A percentile compares a stretch with the other conserved stretches of the same genome.
These are phyloP conservation scores for Monotropa hypopitys DNA, from an alignment of 179 eudicot genomes.

Conservation along the genomic window DNA sequence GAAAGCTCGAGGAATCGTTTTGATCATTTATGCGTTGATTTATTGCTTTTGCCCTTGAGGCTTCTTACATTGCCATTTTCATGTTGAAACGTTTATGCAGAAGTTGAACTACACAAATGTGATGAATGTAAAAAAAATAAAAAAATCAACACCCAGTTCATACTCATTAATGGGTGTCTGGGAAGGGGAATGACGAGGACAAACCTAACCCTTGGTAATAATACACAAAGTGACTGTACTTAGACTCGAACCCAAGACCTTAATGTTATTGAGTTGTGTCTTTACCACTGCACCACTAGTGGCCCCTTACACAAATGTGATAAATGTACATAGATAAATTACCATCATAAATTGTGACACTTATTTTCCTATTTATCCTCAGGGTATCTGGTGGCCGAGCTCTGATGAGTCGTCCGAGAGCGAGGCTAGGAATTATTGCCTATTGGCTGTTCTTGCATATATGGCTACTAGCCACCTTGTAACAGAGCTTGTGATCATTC, in stretches of 20 bases:
- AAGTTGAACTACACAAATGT: background rate
- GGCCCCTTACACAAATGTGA: background rate
- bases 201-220: too few relatives aligned
- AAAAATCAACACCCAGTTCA: too few relatives aligned
- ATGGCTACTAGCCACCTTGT: conserved; percentile 83
- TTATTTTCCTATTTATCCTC: conserved; percentile 14
- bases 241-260: too few relatives aligned
- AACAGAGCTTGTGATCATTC: conserved; percentile 11
- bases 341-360: conserved; percentile 1
- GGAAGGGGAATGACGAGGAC: too few relatives aligned
- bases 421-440: conserved; percentile 70
- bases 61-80: background rate
- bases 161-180: too few relatives aligned
- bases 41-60: background rate
- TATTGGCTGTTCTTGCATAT: conserved; percentile 81
- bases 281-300: too few relatives aligned
- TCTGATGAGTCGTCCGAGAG: conserved; percentile 81
- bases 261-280: too few relatives aligned
- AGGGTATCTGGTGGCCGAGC: conserved; percentile 84
- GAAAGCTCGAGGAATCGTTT: background rate
- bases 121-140: too few relatives aligned
- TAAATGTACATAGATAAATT: background rate
- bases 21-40: background rate
- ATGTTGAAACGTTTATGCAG: background rate
- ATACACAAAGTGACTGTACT: too few relatives aligned